Base-by-base conservation (phyloP, 1,284 basidiomycete species). In the Polyporus tsugae region DNA sequence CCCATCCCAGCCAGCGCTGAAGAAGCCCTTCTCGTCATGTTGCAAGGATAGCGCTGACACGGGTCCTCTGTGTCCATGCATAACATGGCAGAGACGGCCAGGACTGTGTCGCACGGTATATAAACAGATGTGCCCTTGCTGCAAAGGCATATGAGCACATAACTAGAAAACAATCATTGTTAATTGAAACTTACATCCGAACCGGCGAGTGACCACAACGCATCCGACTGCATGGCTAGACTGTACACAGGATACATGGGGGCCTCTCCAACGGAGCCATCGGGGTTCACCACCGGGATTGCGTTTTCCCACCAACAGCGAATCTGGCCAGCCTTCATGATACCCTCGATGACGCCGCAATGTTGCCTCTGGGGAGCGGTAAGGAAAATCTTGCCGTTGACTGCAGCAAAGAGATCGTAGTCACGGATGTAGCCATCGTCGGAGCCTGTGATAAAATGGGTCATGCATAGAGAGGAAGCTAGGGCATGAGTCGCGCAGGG, bases 1-100 rank as follows among this genome's bases (percentile, higher is more conserved):
- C 4, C 95, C 93, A 78, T 99, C 98, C 97, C 97, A 99, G 2
- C 96, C 93, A 5, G 95, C 97, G 76, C 95, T 97, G 73, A 97
- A 90, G 71, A 97, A 89, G 0, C 91, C 88, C 73, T 91, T 93
- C 77, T 99, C 95, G 63, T 93, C 90, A 67, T 92, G 87, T 67
- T 91, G 86, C 67, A 99, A 82, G 0, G 91, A 87, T 60, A 99
- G 83, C 17, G 91, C 90, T n/a, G 97, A 98, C 6, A 99, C 91
- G 33, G 95, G 91, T 4, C 91, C 91, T 52, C 88, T 89, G 69
- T 96, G 95, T 0, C 88, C 90, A 66, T 82, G 75, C 78, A 99
- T 86, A 3, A 90, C 87, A 81, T 95, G 91, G 60, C 90, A 86
- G 33, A 93, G 83, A 66, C 88, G 88, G 22, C 97, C 97, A 49